Evolutionary conservation across 2,329 filamentous ascomycete genomes (phyloP).

Genomic region (Stagonosporopsis chrysanthemi): DNA sequence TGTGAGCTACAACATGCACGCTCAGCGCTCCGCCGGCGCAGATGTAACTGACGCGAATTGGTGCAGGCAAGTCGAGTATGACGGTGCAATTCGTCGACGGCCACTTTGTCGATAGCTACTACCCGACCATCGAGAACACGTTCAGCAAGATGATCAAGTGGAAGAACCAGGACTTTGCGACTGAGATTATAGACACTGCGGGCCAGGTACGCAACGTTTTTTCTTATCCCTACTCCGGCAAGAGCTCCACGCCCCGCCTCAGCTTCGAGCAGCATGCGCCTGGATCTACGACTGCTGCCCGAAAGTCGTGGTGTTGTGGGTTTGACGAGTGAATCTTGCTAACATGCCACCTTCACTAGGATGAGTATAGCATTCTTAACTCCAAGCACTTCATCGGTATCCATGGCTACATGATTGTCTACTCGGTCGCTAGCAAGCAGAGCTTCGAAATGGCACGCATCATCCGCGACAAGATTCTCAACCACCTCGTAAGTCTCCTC

Average conservation of each 20-base stretch:
- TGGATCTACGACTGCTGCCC: background rate
- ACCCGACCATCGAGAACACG: slow-evolving; percentile 98
- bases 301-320: background rate
- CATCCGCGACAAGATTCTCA: slow-evolving; percentile 95
- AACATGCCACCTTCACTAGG: slow-evolving; percentile 59
- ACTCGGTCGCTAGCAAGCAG: slow-evolving; percentile 92
- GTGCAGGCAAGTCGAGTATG: slow-evolving; percentile 90
- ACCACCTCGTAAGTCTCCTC: slow-evolving; percentile 76
- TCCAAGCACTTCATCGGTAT: slow-evolving; percentile 99
- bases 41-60: slow-evolving; percentile 21
- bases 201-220: slow-evolving; percentile 72
- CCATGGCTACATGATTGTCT: slow-evolving; percentile 98
- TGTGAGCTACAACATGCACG: slow-evolving; percentile 26
- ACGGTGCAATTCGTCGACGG: slow-evolving; percentile 97
- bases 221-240: slow-evolving; percentile 24
- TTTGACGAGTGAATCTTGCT: slow-evolving; percentile 22
- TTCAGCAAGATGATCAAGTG: slow-evolving; percentile 95
- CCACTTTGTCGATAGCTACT: slow-evolving; percentile 98
- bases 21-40: background rate
- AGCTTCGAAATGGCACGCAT: slow-evolving; percentile 98
- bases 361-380: slow-evolving; percentile 98
- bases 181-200: slow-evolving; percentile 97
- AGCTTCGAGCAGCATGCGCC: slow-evolving; percentile 3
- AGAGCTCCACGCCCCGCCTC: slow-evolving; percentile 25
- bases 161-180: slow-evolving; percentile 91